Evolutionary conservation across 1,284 basidiomycete species (phyloP).

Genomic region (Sporisorium exsertum): DNA sequence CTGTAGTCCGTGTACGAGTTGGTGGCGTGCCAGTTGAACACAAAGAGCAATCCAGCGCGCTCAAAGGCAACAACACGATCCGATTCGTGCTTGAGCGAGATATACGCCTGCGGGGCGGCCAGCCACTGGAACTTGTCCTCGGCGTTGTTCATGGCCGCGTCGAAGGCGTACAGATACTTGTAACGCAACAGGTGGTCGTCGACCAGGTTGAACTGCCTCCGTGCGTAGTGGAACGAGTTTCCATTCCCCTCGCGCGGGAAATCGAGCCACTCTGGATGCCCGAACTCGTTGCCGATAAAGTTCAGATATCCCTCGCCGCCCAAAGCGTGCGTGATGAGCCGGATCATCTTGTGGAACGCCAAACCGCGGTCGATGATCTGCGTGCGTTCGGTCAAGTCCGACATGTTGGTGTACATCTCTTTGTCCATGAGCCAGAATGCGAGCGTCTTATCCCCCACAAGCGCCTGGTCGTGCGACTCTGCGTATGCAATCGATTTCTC

Average conservation of each 20-base stretch:
- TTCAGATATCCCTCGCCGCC: slow-evolving; percentile 98
- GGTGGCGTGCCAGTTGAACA: slow-evolving; percentile 95
- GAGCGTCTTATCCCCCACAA: slow-evolving; percentile 91
- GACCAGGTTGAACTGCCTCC: slow-evolving; percentile 91
- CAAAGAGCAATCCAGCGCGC: slow-evolving; percentile 88
- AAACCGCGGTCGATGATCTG: slow-evolving; percentile 88
- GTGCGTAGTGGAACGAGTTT: slow-evolving; percentile 91
- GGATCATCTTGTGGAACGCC: slow-evolving; percentile 95
- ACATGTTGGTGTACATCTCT: slow-evolving; percentile 90
- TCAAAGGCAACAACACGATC: slow-evolving; percentile 84
- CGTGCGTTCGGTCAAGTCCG: slow-evolving; percentile 85
- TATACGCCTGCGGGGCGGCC: slow-evolving; percentile 77
- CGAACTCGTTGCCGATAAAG: slow-evolving; percentile 98
- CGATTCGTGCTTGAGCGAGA: slow-evolving; percentile 82
- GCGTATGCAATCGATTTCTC: slow-evolving; percentile 95
- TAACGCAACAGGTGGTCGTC: slow-evolving; percentile 89
- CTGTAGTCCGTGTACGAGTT: slow-evolving; percentile 92
- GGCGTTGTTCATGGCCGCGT: slow-evolving; percentile 88
- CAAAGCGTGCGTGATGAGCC: slow-evolving; percentile 87
- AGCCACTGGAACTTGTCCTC: slow-evolving; percentile 88
- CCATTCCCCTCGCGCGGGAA: slow-evolving; percentile 95
- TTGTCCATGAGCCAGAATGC: slow-evolving; percentile 99
- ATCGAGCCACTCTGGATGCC: slow-evolving; percentile 99
- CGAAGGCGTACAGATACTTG: slow-evolving; percentile 91
- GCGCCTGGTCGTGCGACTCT: slow-evolving; percentile 96